These are phyloP conservation scores for Acanthamoeba sp. DNA, from an alignment of 208 protist species.

Conservation along the genomic window DNA sequence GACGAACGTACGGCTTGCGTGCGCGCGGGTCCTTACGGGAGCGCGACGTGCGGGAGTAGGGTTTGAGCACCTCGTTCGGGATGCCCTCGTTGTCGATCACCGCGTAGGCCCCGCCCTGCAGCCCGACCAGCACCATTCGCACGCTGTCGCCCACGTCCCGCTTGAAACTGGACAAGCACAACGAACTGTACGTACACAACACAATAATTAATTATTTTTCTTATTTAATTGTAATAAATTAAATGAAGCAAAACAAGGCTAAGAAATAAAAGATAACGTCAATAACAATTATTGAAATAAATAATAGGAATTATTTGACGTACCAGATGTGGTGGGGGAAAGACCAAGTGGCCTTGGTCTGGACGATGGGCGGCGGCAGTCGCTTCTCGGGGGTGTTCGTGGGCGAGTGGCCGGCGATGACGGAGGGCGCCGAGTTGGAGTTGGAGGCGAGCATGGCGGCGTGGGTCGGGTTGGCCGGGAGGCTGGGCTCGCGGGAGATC, in stretches of 20 bases:
- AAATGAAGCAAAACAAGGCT: too few species aligned
- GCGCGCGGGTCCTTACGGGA: background rate
- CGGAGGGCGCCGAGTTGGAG: background rate
- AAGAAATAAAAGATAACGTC: too few species aligned
- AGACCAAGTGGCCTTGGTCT: conserved; percentile 23
- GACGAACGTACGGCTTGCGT: background rate
- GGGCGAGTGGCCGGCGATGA: background rate
- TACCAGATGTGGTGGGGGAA: conserved; percentile 31
- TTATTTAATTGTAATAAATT: too few species aligned
- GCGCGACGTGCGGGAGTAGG: background rate
- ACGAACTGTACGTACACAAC: background rate
- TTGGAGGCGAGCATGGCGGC: background rate
- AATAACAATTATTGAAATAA: too few species aligned
- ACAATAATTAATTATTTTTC: too few species aligned
- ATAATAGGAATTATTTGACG: too few species aligned
- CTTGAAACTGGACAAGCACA: conserved; percentile 42
- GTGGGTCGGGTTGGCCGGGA: background rate
- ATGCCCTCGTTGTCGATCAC: conserved; percentile 35
- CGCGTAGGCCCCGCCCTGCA: conserved; percentile 34
- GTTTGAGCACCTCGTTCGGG: background rate
- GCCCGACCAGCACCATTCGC: conserved; percentile 6
- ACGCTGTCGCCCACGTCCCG: conserved; percentile 25
- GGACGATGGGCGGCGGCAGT: background rate
- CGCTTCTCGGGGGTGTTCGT: background rate
- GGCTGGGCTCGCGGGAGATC: background rate